These are phyloP conservation scores for Parsonsia alboflavescens DNA, from an alignment of 257 asterid species.

Conservation along the genomic window DNA sequence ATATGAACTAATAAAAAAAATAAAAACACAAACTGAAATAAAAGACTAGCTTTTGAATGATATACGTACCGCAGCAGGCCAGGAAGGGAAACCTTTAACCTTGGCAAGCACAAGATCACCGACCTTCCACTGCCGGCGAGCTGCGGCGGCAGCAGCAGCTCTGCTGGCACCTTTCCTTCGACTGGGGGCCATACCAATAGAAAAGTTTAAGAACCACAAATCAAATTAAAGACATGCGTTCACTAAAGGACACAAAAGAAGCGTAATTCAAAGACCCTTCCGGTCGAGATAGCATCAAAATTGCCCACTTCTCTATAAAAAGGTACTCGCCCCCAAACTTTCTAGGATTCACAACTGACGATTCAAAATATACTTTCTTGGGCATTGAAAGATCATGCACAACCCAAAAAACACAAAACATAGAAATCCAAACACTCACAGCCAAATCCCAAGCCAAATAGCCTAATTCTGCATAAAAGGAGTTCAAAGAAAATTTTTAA, in stretches of 20 bases:
- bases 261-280: constrained; percentile 7
- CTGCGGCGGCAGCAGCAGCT: constrained; percentile 66
- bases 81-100: constrained; percentile 88
- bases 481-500: background rate
- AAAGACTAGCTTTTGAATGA: background rate
- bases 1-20: background rate
- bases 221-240: constrained; percentile 21
- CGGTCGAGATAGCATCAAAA: constrained; percentile 24
- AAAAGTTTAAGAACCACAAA: constrained; percentile 20
- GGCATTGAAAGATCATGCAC: constrained; percentile 50
- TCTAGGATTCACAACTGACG: constrained; percentile 12
- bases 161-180: constrained; percentile 61
- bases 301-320: constrained; percentile 23
- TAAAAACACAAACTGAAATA: background rate
- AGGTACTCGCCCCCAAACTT: constrained; percentile 20
- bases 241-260: background rate
- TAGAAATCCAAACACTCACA: background rate
- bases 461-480: constrained; percentile 29
- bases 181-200: constrained; percentile 66
- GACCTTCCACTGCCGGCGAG: constrained; percentile 66
- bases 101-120: constrained; percentile 97
- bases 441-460: constrained; percentile 16
- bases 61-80: constrained; percentile 80
- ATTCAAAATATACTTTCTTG: constrained; percentile 12
- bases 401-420: background rate